phyloP scores from a whole-genome alignment of 2,329 filamentous ascomycete genomes.

The Tolypocladium ophioglossoides region DNA sequence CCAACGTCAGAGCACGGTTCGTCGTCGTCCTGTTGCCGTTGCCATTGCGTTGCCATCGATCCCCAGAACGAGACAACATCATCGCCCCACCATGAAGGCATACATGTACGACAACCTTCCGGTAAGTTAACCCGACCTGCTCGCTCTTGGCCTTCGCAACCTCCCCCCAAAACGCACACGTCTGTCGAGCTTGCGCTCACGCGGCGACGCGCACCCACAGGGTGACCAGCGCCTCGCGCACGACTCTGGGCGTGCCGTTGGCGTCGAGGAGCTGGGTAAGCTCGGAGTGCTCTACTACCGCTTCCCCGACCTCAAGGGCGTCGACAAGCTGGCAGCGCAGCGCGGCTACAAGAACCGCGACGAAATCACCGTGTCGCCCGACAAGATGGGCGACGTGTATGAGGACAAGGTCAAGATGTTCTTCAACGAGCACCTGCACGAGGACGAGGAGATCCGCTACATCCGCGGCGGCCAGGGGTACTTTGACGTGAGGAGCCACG shows the following conservation, averaged over 20 bases:
- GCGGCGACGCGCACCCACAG: constrained; percentile 30
- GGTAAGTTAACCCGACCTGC: constrained; percentile 25
- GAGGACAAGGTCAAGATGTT: constrained; percentile 91
- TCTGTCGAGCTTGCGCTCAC: neutral
- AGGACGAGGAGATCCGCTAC: constrained; percentile 97
- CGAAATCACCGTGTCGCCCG: constrained; percentile 79
- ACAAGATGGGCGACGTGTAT: constrained; percentile 76
- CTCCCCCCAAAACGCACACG: neutral
- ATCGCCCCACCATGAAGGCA: constrained; percentile 36
- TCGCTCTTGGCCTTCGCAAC: neutral
- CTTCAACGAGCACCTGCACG: constrained; percentile 92
- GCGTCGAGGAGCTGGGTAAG: constrained; percentile 52
- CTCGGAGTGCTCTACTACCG: constrained; percentile 75
- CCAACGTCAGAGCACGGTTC: neutral
- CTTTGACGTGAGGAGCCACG: constrained; percentile 79
- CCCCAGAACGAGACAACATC: neutral
- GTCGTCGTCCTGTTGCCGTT: neutral
- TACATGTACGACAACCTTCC: constrained; percentile 47
- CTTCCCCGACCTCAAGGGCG: constrained; percentile 51
- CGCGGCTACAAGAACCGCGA: constrained; percentile 92
- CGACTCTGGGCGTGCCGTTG: constrained; percentile 66
- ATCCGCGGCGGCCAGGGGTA: constrained; percentile 81
- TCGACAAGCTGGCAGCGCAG: constrained; percentile 62
- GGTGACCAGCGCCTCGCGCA: constrained; percentile 90
- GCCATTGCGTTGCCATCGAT: neutral